phyloP scores from a whole-genome alignment of 371 early-diverging fungal genomes.

The Chytridium lagenaria region DNA sequence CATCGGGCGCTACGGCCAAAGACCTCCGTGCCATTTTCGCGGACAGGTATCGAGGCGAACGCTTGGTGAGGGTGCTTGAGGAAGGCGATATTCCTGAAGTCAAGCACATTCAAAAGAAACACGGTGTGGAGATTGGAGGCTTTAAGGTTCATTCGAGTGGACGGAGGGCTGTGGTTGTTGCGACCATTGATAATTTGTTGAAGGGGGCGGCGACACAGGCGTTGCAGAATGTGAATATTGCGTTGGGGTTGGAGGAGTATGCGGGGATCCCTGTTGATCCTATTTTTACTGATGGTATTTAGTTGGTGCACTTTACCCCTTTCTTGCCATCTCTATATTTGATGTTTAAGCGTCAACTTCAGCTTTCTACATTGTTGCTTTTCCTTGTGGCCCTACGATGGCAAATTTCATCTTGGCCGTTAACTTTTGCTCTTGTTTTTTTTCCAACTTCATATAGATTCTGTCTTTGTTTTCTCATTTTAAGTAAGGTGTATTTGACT shows the following conservation, averaged over 20 bases:
- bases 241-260: slow-evolving; percentile 80
- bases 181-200: slow-evolving; percentile 94
- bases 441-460: too few species aligned
- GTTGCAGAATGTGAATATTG: slow-evolving; percentile 79
- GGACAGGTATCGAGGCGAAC: slow-evolving; percentile 77
- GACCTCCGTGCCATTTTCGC: slow-evolving; percentile 74
- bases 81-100: slow-evolving; percentile 73
- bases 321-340: too few species aligned
- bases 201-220: slow-evolving; percentile 99
- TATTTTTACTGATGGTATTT: slow-evolving; percentile 16
- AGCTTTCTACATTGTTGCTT: too few species aligned
- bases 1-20: slow-evolving; percentile 65
- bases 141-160: slow-evolving; percentile 82
- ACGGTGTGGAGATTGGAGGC: slow-evolving; percentile 89
- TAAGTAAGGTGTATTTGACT: too few species aligned
- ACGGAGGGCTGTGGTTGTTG: slow-evolving; percentile 86
- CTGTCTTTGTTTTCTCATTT: too few species aligned
- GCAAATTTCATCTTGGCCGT: too few species aligned
- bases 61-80: slow-evolving; percentile 74
- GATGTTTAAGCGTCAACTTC: too few species aligned
- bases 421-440: too few species aligned
- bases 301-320: too few species aligned
- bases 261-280: slow-evolving; percentile 68
- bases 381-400: too few species aligned
- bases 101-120: slow-evolving; percentile 85